Percentiles rank a stretch among this genome's conserved stretches.
phyloP scores from a whole-genome alignment of 73 alveolate species.

The Uronychia binucleata region DNA sequence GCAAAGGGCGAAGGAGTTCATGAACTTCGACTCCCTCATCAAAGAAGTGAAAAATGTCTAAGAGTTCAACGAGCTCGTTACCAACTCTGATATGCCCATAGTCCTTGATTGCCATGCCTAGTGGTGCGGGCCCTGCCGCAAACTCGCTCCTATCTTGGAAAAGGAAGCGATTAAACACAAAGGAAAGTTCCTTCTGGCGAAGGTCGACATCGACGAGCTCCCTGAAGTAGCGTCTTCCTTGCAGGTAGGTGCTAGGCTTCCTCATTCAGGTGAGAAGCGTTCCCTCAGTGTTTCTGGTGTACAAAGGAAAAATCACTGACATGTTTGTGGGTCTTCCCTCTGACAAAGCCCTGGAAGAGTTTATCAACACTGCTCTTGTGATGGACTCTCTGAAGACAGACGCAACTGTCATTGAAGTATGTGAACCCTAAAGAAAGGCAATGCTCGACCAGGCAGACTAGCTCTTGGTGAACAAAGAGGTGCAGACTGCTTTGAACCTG shows the following conservation, averaged over 20 bases:
- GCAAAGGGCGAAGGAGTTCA: background rate
- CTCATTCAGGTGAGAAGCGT: slow-evolving; percentile 25
- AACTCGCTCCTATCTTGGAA: slow-evolving; percentile 65
- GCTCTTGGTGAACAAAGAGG: background rate
- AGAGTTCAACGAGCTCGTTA: slow-evolving; percentile 56
- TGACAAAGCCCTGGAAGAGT: slow-evolving; percentile 35
- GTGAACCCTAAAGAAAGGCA: background rate
- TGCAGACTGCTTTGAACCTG: slow-evolving; percentile 6
- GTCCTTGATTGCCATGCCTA: slow-evolving; percentile 74
- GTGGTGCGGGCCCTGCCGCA: slow-evolving; percentile 69
- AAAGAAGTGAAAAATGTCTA: slow-evolving; percentile 15
- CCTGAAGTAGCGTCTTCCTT: slow-evolving; percentile 63
- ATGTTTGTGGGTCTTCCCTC: slow-evolving; percentile 56
- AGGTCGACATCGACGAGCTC: slow-evolving; percentile 61
- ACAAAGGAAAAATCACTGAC: slow-evolving; percentile 51
- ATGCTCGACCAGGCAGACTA: slow-evolving; percentile 40
- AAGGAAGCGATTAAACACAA: slow-evolving; percentile 24
- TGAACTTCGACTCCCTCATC: background rate
- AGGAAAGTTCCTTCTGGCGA: slow-evolving; percentile 62
- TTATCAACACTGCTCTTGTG: slow-evolving; percentile 44
- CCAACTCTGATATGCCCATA: slow-evolving; percentile 55
- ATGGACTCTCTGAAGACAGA: slow-evolving; percentile 40
- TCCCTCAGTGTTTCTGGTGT: slow-evolving; percentile 62
- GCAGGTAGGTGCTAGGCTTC: background rate
- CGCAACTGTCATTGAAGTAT: slow-evolving; percentile 33